A percentile compares a stretch with the other conserved stretches of the same genome.
phyloP scores from a whole-genome alignment of 176 grass and related monocot genomes.

The Hsuehochloa calcarea region DNA sequence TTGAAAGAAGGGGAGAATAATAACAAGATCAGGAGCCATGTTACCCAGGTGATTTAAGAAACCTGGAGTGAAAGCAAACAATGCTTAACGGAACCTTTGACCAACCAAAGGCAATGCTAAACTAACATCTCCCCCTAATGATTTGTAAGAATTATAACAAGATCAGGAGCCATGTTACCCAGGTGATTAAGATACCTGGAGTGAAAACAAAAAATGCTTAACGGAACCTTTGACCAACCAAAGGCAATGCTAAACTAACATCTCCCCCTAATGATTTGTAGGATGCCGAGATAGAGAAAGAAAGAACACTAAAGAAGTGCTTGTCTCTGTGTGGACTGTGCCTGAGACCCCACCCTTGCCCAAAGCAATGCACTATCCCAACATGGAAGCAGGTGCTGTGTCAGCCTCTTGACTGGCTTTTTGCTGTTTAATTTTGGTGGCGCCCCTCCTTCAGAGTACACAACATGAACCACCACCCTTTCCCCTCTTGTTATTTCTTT shows the following conservation, averaged over 20 bases:
- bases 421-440: not conserved
- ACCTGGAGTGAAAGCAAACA: not conserved
- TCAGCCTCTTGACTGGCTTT: not conserved
- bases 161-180: not conserved
- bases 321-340: not conserved
- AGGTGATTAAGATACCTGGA: not conserved
- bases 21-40: not conserved
- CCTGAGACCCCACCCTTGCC: not conserved
- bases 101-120: not conserved
- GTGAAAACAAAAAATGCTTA: not conserved
- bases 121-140: not conserved
- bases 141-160: not conserved
- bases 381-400: not conserved
- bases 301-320: not conserved
- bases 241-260: not conserved
- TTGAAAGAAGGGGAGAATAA: not conserved
- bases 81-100: not conserved
- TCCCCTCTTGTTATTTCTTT: not conserved
- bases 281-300: no score
- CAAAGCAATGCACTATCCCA: not conserved
- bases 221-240: not conserved
- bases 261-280: not conserved
- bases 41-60: not conserved
- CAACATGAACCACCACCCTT: not conserved
- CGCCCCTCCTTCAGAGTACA: not conserved